Evolutionary conservation across 768 basidiomycete species (phyloP).

Genomic region (Lyophyllum semitale): DNA sequence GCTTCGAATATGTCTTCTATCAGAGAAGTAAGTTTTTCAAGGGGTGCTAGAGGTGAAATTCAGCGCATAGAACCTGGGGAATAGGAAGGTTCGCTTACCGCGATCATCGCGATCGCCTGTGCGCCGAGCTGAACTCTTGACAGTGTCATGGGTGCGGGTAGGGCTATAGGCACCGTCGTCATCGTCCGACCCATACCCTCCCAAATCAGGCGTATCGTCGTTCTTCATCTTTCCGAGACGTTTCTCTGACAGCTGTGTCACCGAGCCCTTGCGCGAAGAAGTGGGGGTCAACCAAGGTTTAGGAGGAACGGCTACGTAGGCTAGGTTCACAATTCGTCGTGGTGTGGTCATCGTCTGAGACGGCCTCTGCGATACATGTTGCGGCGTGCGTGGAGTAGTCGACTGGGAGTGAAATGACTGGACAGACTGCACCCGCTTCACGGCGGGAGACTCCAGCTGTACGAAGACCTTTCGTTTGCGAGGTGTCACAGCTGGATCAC

Average conservation of each 20-base stretch:
- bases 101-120: conserved; percentile 79
- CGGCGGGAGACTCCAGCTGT: conserved; percentile 59
- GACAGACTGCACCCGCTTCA: conserved; percentile 55
- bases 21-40: conserved; percentile 75
- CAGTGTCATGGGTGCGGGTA: conserved; percentile 31
- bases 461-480: conserved; percentile 70
- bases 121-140: conserved; percentile 54
- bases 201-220: conserved; percentile 44
- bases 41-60: conserved; percentile 44
- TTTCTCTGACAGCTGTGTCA: conserved; percentile 14
- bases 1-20: conserved; percentile 87
- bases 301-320: conserved; percentile 49
- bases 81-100: conserved; percentile 39
- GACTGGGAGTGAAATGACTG: conserved; percentile 26
- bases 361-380: conserved; percentile 19
- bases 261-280: conserved; percentile 33
- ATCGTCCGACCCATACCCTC: conserved; percentile 61
- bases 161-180: conserved; percentile 31
- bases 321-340: conserved; percentile 38
- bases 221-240: conserved; percentile 29
- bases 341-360: conserved; percentile 28
- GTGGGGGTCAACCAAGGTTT: conserved; percentile 48
- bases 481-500: conserved; percentile 47
- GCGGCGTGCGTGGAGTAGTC: conserved; percentile 28
- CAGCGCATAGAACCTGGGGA: not conserved